These are phyloP conservation scores for Stellera chamaejasme DNA, from an alignment of 345 rosid genomes.

Conservation along the genomic window DNA sequence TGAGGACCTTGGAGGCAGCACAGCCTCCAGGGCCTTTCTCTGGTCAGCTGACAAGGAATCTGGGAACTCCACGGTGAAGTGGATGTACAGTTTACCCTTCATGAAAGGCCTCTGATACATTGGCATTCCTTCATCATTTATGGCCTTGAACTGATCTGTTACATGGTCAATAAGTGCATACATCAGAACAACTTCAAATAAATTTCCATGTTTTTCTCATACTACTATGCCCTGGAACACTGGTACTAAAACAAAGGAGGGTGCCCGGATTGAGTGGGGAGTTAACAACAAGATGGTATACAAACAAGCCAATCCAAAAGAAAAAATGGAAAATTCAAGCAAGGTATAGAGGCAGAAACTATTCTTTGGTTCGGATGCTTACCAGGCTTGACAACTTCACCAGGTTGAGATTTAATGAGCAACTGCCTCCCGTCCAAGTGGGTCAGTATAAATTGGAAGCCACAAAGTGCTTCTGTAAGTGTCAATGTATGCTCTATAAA, in stretches of 20 bases:
- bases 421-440: slow-evolving; percentile 74
- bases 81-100: slow-evolving; percentile 68
- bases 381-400: slow-evolving; percentile 75
- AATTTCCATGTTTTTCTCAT: not conserved
- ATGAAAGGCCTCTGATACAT: slow-evolving; percentile 59
- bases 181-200: not conserved
- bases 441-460: slow-evolving; percentile 58
- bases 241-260: not conserved
- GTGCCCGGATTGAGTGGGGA: not conserved
- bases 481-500: slow-evolving; percentile 65
- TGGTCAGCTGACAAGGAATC: slow-evolving; percentile 46
- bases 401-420: slow-evolving; percentile 64
- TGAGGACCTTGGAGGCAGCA: slow-evolving; percentile 39
- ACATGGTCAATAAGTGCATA: not conserved
- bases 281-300: not conserved
- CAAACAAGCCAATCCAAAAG: not conserved
- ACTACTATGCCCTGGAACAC: not conserved
- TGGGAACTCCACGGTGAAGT: slow-evolving; percentile 56
- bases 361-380: slow-evolving; percentile 1
- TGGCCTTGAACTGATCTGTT: slow-evolving; percentile 55
- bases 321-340: not conserved
- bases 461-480: slow-evolving; percentile 67
- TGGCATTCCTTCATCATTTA: slow-evolving; percentile 80
- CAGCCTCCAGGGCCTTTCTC: slow-evolving; percentile 37
- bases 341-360: not conserved